phyloP scores from a whole-genome alignment of 116 monocot species.

The Zostera marina region DNA sequence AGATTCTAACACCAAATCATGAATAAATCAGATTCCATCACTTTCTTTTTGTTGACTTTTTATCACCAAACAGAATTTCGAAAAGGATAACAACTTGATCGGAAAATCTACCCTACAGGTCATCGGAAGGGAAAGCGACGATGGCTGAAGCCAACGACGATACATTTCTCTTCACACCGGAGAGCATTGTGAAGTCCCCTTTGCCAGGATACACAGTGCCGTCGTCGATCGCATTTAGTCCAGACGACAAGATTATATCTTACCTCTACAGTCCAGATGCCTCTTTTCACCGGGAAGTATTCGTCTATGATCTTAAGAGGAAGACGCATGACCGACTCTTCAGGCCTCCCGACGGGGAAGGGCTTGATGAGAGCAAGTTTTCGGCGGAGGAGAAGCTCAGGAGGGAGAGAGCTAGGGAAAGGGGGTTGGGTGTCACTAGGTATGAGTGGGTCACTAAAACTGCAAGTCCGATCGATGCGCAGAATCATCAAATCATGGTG shows the following conservation, averaged over 20 bases:
- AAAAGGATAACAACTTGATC: too few relatives aligned
- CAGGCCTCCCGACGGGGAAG: slow-evolving; percentile 67
- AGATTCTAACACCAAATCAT: too few relatives aligned
- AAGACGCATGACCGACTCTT: slow-evolving; percentile 51
- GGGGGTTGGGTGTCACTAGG: slow-evolving; percentile 80
- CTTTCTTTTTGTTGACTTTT: too few relatives aligned
- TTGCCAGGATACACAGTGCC: slow-evolving; percentile 76
- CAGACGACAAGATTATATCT: slow-evolving; percentile 60
- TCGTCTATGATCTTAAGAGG: slow-evolving; percentile 35
- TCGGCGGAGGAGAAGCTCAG: slow-evolving; percentile 87
- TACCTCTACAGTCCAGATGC: slow-evolving; percentile 75
- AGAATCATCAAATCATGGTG: slow-evolving; percentile 39
- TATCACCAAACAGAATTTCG: too few relatives aligned
- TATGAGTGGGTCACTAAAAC: slow-evolving; percentile 56
- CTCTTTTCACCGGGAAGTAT: slow-evolving; percentile 59
- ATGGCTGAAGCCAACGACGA: slow-evolving; percentile 30
- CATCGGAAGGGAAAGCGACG: slow-evolving; percentile 18
- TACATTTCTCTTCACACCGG: slow-evolving; percentile 28
- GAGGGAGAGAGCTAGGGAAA: slow-evolving; percentile 79
- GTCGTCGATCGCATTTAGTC: slow-evolving; percentile 72
- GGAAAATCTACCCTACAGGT: too few relatives aligned
- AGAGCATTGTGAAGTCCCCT: slow-evolving; percentile 76
- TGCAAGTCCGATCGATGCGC: not conserved
- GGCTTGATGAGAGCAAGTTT: slow-evolving; percentile 75
- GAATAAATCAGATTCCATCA: too few relatives aligned